Base-by-base conservation (phyloP, 2,329 filamentous ascomycete species). In the Dactylella cylindrospora region DNA sequence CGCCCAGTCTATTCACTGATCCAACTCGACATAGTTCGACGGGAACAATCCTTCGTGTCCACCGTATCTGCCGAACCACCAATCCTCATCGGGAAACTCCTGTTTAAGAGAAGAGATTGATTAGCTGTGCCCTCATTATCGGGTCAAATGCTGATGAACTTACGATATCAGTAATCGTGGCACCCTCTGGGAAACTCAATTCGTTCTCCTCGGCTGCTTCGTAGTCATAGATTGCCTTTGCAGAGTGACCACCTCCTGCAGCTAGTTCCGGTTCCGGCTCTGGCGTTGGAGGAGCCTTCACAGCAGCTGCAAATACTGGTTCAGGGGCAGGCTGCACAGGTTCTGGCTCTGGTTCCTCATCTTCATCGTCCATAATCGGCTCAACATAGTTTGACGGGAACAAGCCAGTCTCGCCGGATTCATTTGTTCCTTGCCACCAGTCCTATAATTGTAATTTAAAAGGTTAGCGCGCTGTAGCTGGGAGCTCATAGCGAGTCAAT, bases 331-430 rank as follows among this genome's bases (percentile, higher is more conserved):
- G 68, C n/a, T n/a, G n/a, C n/a, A n/a, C n/a, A n/a, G n/a, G n/a
- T n/a, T n/a, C n/a, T 57, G 57, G 67, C 25, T 22, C 49, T 31
- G 41, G 46, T 19, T 68, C 69, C 19, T 70, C 70, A 19, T 71
- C 72, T 25, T 71, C 74, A 20, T 73, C 76, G 19, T 66, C 65
- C 29, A 52, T 39, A 54, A 32, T 67, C 71, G 28, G 72, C 72
- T 95, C 90, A 47, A 98, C 91, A 67, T 98, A 98, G 77, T 96
- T 97, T 76, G 88, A 93, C 3, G 93, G 93, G 79, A 98, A 97
- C 28, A 98, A 78, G 40, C 93, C 93, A 57, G 79, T 84, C 73
- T 96, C 89, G 68, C 93, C 93, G 64, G 78, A 79, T 17, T 80
- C 76, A 76, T 97, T 98, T 67, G 86, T 88, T 35, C 94, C 93